Conservation (phyloP, 2,329 filamentous ascomycete genomes). For the Cadophora sp. region DNA sequence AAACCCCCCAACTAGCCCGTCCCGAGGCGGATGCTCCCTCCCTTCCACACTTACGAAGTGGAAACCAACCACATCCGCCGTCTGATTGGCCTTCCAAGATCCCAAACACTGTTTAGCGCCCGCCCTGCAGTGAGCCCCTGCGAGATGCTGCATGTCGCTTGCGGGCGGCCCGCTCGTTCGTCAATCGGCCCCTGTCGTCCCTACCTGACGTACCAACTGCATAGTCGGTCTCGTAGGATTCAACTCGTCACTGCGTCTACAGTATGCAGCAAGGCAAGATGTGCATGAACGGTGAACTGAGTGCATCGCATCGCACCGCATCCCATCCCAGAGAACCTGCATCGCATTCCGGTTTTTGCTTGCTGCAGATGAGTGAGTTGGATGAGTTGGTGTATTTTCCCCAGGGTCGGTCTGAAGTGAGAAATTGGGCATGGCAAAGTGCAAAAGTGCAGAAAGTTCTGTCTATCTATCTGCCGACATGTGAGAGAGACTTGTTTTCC, state of each 20-base stretch:
- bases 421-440: neutral
- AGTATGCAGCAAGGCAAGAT: neutral
- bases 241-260: slow-evolving; percentile 20
- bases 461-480: too few species aligned
- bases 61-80: neutral
- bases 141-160: slow-evolving; percentile 17
- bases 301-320: neutral
- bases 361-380: slow-evolving; percentile 5
- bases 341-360: slow-evolving; percentile 2
- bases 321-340: neutral
- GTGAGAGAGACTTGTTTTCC: too few species aligned
- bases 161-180: slow-evolving; percentile 8
- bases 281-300: neutral
- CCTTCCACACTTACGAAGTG: neutral
- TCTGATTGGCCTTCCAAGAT: neutral
- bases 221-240: slow-evolving; percentile 7
- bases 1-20: neutral
- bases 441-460: slow-evolving; percentile 9
- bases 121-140: slow-evolving; percentile 10
- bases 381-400: neutral
- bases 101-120: slow-evolving; percentile 11
- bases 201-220: too few species aligned
- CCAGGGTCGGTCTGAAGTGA: neutral
- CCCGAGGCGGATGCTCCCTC: slow-evolving; percentile 8
- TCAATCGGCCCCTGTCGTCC: neutral